Conservation (phyloP, 1,284 basidiomycete species). For the Ceratobasidium sp. region DNA sequence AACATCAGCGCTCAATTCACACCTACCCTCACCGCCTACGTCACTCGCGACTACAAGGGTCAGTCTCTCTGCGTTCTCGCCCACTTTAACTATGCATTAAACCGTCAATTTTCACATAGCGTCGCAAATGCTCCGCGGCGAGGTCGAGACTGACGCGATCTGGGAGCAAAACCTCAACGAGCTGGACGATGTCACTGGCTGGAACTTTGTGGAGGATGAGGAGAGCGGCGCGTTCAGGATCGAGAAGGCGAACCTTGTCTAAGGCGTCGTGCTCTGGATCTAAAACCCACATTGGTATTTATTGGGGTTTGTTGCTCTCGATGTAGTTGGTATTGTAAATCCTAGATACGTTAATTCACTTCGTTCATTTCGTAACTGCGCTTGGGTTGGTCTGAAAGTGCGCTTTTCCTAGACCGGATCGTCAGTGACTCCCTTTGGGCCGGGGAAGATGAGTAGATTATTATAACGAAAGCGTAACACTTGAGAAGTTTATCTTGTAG, state of each 20-base stretch:
- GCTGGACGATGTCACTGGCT: constrained; percentile 38
- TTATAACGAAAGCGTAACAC: too few species aligned
- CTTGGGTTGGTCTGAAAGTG: too few species aligned
- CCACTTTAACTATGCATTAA: neutral
- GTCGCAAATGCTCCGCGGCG: constrained; percentile 21
- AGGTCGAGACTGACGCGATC: constrained; percentile 30
- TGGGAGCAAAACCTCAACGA: constrained; percentile 27
- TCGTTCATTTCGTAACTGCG: too few species aligned
- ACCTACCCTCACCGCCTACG: constrained; percentile 26
- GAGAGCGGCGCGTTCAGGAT: constrained; percentile 15
- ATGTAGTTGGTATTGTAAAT: too few species aligned
- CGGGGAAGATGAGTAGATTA: too few species aligned
- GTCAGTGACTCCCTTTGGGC: too few species aligned
- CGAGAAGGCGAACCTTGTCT: neutral
- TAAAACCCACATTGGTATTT: too few species aligned
- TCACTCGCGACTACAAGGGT: constrained; percentile 37
- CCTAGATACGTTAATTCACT: too few species aligned
- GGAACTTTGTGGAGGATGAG: constrained; percentile 35
- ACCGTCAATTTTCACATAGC: neutral
- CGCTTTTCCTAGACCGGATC: too few species aligned
- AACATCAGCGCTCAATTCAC: constrained; percentile 40
- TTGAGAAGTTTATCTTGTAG: too few species aligned
- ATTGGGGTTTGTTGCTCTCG: too few species aligned
- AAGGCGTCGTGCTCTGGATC: too few species aligned
- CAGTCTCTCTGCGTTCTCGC: neutral